Base-by-base conservation (phyloP, 1,284 basidiomycete species). In the Microbotryum saponariae region DNA sequence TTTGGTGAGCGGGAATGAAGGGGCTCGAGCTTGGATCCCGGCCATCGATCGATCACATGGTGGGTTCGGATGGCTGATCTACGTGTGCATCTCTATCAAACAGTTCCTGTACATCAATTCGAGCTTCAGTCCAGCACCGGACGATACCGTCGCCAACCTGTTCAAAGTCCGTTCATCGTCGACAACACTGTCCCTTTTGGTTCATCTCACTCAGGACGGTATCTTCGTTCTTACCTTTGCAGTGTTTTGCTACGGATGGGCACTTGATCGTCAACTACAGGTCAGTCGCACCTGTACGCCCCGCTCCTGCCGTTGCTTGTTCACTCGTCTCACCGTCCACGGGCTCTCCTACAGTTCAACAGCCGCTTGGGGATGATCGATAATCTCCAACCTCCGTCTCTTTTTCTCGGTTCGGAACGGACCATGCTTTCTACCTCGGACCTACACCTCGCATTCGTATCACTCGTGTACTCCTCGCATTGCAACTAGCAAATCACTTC, bases 31-130 rank as follows among this genome's bases (percentile, higher is more conserved):
- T n/a, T 21, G 12, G 18, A 25, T 29, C 14, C 16, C 25, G 21
- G 25, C 3, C 48, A 49, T 49, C 4, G 48, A 49, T 49, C 10
- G 25, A 21, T n/a, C 18, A 16, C 20, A 53, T 12, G 4, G 29
- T n/a, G 21, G 20, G 12, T 0, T 52, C 21, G 27, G 44, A 58
- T 56, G 1, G 18, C 47, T 56, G 23, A 21, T 21, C 12, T 4
- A 0, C n/a, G n/a, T n/a, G n/a, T n/a, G n/a, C n/a, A n/a, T n/a
- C 12, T 18, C 25, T 44, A n/a, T 20, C 10, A 2, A 29, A 3
- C 71, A 97, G 93, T 97, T 96, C 77, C 89, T 92, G 6, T 98
- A 97, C 75, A 97, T 98, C 79, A 97, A 97, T 73, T 81, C 92
- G n/a, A 90, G 94, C 0, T 97, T 97, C 75, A 88, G 89, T 3